Evolutionary conservation across 192 early-diverging fungal species (phyloP).

Genomic region (Gamsiella multidivaricata): DNA sequence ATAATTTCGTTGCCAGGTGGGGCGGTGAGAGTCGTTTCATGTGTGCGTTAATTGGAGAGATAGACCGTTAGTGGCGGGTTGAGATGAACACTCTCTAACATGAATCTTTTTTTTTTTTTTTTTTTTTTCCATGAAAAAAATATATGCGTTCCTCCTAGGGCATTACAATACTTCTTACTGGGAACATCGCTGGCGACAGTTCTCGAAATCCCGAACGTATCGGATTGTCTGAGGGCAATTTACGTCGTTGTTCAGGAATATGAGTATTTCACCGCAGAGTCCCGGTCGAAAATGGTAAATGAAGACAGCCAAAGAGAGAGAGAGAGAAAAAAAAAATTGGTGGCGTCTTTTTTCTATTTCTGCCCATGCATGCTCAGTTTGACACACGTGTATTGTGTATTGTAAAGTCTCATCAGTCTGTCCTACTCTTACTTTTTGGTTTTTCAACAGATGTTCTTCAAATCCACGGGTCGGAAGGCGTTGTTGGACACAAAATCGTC

Average conservation of each 20-base stretch:
- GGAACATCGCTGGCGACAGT: slow-evolving; percentile 35
- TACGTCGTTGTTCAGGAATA: slow-evolving; percentile 33
- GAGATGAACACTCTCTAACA: no score
- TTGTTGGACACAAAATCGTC: slow-evolving; percentile 18
- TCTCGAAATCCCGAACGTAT: slow-evolving; percentile 25
- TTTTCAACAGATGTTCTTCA: slow-evolving; percentile 30
- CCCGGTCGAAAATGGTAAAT: slow-evolving; percentile 33
- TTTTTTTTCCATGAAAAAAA: not conserved
- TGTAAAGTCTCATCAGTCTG: no score
- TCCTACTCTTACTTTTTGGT: not conserved
- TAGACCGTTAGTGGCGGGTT: no score
- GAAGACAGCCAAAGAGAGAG: not conserved
- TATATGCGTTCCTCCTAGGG: slow-evolving; percentile 23
- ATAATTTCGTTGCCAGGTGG: no score
- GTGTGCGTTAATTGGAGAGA: no score
- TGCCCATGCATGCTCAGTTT: not conserved
- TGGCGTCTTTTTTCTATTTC: not conserved
- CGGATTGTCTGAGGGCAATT: slow-evolving; percentile 24
- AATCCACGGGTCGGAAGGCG: slow-evolving; percentile 18
- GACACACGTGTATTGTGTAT: no score
- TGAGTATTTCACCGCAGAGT: slow-evolving; percentile 32
- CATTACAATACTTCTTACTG: slow-evolving; percentile 41
- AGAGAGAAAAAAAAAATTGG: not conserved
- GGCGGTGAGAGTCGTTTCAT: no score
- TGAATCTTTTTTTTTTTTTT: slow-evolving; percentile 6